Evolutionary conservation across 1,139 yeast genomes (phyloP).

Genomic region (Lodderomyces metapsilosis): DNA sequence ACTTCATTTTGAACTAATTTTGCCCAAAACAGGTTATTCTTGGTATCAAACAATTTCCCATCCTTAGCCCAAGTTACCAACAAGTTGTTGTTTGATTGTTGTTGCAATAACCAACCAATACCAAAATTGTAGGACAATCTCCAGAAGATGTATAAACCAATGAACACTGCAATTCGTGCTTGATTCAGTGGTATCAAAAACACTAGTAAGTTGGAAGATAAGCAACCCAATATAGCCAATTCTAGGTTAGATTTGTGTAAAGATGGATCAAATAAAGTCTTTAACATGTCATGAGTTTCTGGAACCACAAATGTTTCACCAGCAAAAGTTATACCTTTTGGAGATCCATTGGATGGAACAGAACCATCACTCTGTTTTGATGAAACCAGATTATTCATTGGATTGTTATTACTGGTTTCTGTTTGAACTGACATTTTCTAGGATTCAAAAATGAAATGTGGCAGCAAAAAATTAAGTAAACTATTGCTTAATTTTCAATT

Average conservation of each 20-base stretch:
- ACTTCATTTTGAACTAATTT: constrained; percentile 45
- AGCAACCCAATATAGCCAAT: constrained; percentile 50
- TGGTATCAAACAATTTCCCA: constrained; percentile 43
- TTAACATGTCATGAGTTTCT: constrained; percentile 82
- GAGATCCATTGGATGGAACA: constrained; percentile 16
- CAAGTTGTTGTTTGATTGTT: constrained; percentile 60
- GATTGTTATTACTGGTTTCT: background rate
- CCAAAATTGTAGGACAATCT: constrained; percentile 76
- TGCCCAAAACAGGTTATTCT: constrained; percentile 28
- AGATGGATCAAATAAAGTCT: constrained; percentile 77
- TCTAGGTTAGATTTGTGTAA: constrained; percentile 70
- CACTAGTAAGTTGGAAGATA: constrained; percentile 51
- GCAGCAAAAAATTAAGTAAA: too few species aligned
- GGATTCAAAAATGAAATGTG: background rate
- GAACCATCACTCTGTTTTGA: background rate
- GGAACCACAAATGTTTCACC: constrained; percentile 65
- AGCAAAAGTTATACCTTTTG: constrained; percentile 48
- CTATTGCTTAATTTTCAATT: too few species aligned
- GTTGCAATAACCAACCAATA: constrained; percentile 67
- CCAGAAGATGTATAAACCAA: constrained; percentile 69
- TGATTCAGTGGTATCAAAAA: constrained; percentile 35
- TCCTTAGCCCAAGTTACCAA: constrained; percentile 57
- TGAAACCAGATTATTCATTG: background rate
- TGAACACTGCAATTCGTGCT: constrained; percentile 44
- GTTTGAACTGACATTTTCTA: constrained; percentile 6